Evolutionary conservation across 805 yeast genomes (phyloP).

Genomic region (Cephaloascus fragrans): DNA sequence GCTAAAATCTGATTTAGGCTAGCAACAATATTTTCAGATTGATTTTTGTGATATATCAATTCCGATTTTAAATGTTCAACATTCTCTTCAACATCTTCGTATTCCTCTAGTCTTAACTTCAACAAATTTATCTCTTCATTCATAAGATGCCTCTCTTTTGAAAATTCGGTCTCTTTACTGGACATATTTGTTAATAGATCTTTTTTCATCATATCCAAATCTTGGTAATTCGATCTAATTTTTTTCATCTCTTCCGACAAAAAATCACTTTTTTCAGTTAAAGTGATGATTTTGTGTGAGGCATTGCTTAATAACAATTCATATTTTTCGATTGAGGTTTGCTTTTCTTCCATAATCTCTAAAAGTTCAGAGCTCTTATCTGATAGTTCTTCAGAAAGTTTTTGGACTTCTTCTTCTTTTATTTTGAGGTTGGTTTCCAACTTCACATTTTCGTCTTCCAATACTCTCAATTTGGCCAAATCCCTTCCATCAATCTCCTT

Average conservation of each 20-base stretch:
- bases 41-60: constrained; percentile 11
- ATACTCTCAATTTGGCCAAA: neutral
- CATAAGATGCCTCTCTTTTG: constrained; percentile 38
- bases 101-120: constrained; percentile 31
- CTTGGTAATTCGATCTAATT: constrained; percentile 8
- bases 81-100: constrained; percentile 37
- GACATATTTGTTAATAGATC: constrained; percentile 63
- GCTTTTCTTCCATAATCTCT: neutral
- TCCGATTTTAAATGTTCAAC: constrained; percentile 33
- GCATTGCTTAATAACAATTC: neutral
- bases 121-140: constrained; percentile 41
- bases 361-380: neutral
- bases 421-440: constrained; percentile 1
- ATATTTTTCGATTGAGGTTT: neutral
- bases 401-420: constrained; percentile 2
- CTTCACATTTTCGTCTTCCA: constrained; percentile 4
- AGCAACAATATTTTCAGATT: neutral
- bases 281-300: neutral
- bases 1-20: neutral
- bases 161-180: constrained; percentile 50
- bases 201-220: constrained; percentile 35
- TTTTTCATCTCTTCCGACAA: constrained; percentile 6
- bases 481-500: neutral
- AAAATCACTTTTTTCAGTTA: constrained; percentile 1
- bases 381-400: neutral